Percentiles rank a stretch among this genome's conserved stretches.
Conservation (phyloP, 2,329 filamentous ascomycete genomes). For the Penicillium palitans region DNA sequence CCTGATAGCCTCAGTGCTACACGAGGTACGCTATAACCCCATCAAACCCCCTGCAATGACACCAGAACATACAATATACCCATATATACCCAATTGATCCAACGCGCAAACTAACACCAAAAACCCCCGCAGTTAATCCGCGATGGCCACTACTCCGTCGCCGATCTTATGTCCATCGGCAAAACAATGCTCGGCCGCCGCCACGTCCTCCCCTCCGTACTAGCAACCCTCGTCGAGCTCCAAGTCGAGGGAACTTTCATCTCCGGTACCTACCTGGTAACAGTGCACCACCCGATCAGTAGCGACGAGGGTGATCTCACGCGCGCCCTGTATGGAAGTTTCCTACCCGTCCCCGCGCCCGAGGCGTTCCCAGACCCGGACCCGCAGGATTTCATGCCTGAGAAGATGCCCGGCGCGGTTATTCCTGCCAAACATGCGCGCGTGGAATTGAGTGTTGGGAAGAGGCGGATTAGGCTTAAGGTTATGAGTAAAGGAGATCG, state of each 20-base stretch:
- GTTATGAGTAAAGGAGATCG: slow-evolving; percentile 87
- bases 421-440: slow-evolving; percentile 66
- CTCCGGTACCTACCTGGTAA: slow-evolving; percentile 88
- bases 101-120: slow-evolving; percentile 5
- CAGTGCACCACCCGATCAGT: slow-evolving; percentile 85
- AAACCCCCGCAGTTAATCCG: slow-evolving; percentile 68
- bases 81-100: background rate
- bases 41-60: background rate
- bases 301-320: slow-evolving; percentile 82
- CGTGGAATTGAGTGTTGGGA: slow-evolving; percentile 70
- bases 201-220: slow-evolving; percentile 83
- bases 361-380: slow-evolving; percentile 67
- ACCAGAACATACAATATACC: background rate
- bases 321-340: slow-evolving; percentile 87
- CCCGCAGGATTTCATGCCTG: slow-evolving; percentile 64
- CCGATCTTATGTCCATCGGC: slow-evolving; percentile 89
- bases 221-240: slow-evolving; percentile 74
- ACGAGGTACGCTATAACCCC: slow-evolving; percentile 61
- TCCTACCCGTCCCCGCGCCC: slow-evolving; percentile 73
- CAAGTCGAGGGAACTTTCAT: slow-evolving; percentile 95
- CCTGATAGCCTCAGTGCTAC: slow-evolving; percentile 77
- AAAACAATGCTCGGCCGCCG: slow-evolving; percentile 90
- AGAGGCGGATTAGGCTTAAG: slow-evolving; percentile 69
- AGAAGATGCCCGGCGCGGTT: slow-evolving; percentile 76
- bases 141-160: slow-evolving; percentile 89